phyloP scores from a whole-genome alignment of 2,329 filamentous ascomycete species.

The Talaromyces sp. region DNA sequence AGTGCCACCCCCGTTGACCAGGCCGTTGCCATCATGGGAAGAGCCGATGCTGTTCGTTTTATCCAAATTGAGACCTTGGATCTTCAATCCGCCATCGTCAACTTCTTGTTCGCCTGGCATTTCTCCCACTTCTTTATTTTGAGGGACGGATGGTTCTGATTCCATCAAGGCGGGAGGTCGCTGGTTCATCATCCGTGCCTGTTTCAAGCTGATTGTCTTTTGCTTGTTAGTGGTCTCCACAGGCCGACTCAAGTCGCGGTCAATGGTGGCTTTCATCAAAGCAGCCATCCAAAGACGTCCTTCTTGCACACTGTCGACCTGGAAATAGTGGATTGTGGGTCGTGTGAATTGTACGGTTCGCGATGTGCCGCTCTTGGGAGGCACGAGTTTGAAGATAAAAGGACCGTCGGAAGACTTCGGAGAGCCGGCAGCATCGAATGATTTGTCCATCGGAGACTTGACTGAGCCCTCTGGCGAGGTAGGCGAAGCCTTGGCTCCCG shows the following conservation, averaged over 20 bases:
- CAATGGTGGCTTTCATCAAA: constrained; percentile 97
- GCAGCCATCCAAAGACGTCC: constrained; percentile 97
- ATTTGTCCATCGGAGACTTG: constrained; percentile 37
- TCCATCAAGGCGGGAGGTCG: constrained; percentile 83
- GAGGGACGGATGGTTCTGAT: constrained; percentile 30
- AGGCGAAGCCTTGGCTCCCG: constrained; percentile 71
- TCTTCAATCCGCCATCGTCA: constrained; percentile 33
- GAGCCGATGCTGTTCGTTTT: constrained; percentile 23
- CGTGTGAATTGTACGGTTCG: constrained; percentile 96
- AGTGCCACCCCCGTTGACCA: constrained; percentile 1
- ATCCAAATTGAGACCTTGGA: constrained; percentile 32
- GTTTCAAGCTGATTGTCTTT: constrained; percentile 88
- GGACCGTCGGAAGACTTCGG: constrained; percentile 46
- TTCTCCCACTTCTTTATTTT: constrained; percentile 20
- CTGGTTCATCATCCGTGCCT: constrained; percentile 82
- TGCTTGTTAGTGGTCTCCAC: constrained; percentile 93
- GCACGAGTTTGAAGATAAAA: constrained; percentile 98
- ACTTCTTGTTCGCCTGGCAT: constrained; percentile 25
- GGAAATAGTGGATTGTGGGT: constrained; percentile 95
- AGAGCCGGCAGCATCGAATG: constrained; percentile 30
- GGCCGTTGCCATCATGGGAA: constrained; percentile 20
- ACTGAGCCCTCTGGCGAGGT: constrained; percentile 43
- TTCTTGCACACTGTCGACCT: constrained; percentile 82
- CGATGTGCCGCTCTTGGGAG: constrained; percentile 79
- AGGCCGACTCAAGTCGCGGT: constrained; percentile 72